phyloP scores from a whole-genome alignment of 495 filamentous ascomycete genomes.

The Penicillium goetzii region DNA sequence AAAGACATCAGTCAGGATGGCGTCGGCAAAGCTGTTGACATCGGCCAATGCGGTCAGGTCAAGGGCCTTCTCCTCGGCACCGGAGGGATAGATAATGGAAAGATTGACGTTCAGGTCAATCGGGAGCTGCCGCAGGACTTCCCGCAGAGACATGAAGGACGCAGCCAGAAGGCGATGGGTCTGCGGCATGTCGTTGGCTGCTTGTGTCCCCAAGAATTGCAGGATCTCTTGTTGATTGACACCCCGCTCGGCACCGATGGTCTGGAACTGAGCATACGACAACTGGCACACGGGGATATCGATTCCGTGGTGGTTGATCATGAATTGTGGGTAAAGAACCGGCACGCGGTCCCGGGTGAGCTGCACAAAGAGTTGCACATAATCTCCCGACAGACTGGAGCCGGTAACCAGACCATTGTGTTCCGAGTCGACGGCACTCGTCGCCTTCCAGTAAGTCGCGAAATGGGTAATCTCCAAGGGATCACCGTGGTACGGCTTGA shows the following conservation, averaged over 20 bases:
- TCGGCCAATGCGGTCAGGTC: constrained; percentile 74
- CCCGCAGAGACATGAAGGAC: constrained; percentile 73
- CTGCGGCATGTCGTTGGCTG: constrained; percentile 60
- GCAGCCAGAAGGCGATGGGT: constrained; percentile 70
- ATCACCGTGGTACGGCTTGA: constrained; percentile 93
- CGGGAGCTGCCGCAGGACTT: constrained; percentile 75
- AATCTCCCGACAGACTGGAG: constrained; percentile 91
- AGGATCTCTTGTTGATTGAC: constrained; percentile 47
- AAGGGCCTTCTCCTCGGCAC: constrained; percentile 67
- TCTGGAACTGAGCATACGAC: constrained; percentile 71
- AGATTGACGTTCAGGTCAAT: constrained; percentile 81
- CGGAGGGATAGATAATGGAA: constrained; percentile 80
- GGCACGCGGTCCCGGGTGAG: constrained; percentile 85
- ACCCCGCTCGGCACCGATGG: constrained; percentile 59
- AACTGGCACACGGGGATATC: constrained; percentile 78
- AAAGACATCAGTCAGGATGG: constrained; percentile 82
- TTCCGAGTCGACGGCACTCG: constrained; percentile 82
- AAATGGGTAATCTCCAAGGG: constrained; percentile 96
- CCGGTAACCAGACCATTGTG: constrained; percentile 88
- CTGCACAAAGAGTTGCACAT: constrained; percentile 88
- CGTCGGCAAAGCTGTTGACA: constrained; percentile 83
- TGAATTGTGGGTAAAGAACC: constrained; percentile 83
- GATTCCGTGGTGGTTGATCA: constrained; percentile 75
- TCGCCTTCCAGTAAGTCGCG: constrained; percentile 99
- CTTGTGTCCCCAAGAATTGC: constrained; percentile 46